These are phyloP conservation scores for Ophiostoma himal-ulmi DNA, from an alignment of 2,329 filamentous ascomycete species.

Conservation along the genomic window DNA sequence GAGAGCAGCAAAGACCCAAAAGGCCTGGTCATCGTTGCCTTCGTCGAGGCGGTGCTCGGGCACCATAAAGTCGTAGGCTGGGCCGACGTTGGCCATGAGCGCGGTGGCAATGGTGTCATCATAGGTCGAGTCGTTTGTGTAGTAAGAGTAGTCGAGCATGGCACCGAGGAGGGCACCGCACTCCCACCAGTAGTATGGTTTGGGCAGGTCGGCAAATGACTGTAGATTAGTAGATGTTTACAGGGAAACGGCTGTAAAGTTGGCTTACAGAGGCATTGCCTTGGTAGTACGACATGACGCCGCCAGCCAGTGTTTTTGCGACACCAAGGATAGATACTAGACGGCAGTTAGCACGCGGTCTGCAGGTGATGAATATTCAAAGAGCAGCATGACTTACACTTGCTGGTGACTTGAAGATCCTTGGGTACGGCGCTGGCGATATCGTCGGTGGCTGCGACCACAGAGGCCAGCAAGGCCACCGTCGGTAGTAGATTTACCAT, in stretches of 20 bases:
- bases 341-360: not conserved
- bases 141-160: constrained; percentile 64
- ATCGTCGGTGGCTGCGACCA: constrained; percentile 7
- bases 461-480: constrained; percentile 17
- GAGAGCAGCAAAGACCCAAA: constrained; percentile 65
- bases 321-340: constrained; percentile 57
- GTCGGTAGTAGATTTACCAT: not conserved
- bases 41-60: constrained; percentile 51
- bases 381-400: constrained; percentile 1
- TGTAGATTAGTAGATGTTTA: constrained; percentile 27
- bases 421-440: constrained; percentile 15
- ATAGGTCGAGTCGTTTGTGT: constrained; percentile 57
- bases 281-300: constrained; percentile 58
- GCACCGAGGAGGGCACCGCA: constrained; percentile 60
- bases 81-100: constrained; percentile 53
- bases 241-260: not conserved
- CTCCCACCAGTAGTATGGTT: constrained; percentile 66
- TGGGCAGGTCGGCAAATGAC: constrained; percentile 56
- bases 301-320: constrained; percentile 54
- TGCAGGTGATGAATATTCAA: not conserved
- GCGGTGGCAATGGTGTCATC: constrained; percentile 55
- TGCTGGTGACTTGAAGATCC: constrained; percentile 19
- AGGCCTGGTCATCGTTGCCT: constrained; percentile 70
- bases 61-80: constrained; percentile 55
- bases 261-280: constrained; percentile 44